Conservation (phyloP, 805 yeast genomes). For the Saturnispora sekii region DNA sequence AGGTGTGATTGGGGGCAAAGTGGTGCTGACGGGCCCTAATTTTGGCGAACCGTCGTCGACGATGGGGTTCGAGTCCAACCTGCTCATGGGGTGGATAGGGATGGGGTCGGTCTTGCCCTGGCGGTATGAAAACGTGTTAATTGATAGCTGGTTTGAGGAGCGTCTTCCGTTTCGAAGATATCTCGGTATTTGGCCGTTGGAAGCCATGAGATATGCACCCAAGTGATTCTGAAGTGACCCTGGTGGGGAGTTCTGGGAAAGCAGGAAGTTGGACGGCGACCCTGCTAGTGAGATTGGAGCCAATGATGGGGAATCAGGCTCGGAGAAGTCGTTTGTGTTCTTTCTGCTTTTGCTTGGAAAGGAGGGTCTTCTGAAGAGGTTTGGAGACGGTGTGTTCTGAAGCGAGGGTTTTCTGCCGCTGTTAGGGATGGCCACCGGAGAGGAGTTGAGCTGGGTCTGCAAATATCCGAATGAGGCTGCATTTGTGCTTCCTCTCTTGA, state of each 20-base stretch:
- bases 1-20: constrained; percentile 32
- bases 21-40: constrained; percentile 26
- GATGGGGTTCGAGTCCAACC: constrained; percentile 15
- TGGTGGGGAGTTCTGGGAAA: constrained; percentile 47
- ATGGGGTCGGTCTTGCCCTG: constrained; percentile 1
- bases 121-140: neutral
- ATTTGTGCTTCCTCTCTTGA: neutral
- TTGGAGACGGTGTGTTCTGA: constrained; percentile 7
- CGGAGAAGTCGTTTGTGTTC: constrained; percentile 8
- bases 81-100: constrained; percentile 9
- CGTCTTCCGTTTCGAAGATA: constrained; percentile 1
- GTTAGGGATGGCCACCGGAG: constrained; percentile 5
- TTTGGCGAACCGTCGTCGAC: constrained; percentile 27
- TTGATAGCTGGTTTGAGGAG: neutral
- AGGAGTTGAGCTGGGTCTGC: constrained; percentile 1
- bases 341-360: constrained; percentile 1
- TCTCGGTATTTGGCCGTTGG: constrained; percentile 3
- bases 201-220: constrained; percentile 5
- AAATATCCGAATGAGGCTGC: constrained; percentile 4
- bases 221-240: constrained; percentile 18
- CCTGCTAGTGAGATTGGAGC: constrained; percentile 44
- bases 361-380: constrained; percentile 4
- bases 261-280: constrained; percentile 46
- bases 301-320: constrained; percentile 45
- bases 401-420: constrained; percentile 12